Base-by-base conservation (phyloP, 768 basidiomycete species). In the Boletus sensibilis region DNA sequence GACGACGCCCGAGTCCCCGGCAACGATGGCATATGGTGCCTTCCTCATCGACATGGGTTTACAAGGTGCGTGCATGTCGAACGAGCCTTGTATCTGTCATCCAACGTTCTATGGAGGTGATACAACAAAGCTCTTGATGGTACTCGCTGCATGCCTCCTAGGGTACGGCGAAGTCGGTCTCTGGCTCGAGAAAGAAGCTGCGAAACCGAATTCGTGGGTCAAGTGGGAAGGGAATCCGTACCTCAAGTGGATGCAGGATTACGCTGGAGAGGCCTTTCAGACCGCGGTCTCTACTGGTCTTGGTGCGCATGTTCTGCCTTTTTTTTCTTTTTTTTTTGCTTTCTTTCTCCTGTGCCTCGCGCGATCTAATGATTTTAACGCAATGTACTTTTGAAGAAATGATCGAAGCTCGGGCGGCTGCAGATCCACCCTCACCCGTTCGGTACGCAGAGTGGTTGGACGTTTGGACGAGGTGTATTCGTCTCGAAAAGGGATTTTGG, bases 101-200 rank as follows among this genome's bases (percentile, higher is more conserved):
- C 27, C 21, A 20, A 51, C 38, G n/a, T 9, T 13, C 21, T 39
- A 39, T 20, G 23, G 53, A 83, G 91, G 92, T 0, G 92, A 94
- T 65, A 69, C 81, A 5, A 80, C 82, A 35, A 86, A 82, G 57
- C 74, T 95, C 6, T 66, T 88, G n/a, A 85, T 97, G 74, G 88
- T 91, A 0, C 79, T 94, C 1, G 84, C 89, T 11, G 87, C 91
- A 9, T 98, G 95, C 68, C 76, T 96, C 10, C 74, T 96, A 0
- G 95, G 94, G 3, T 98, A 97, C 67, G 94, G 94, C 12, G 91
- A 96, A 68, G 92, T 94, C 0, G 94, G 94, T 1, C 73, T 92
- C 39, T 91, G 92, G 86, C 74, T 98, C 33, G 80, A 84, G 68
- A 82, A 78, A 35, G 79, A 87, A 56, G 79, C 78, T 7, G 1